Evolutionary conservation across 768 basidiomycete species (phyloP).

Genomic region (Leccinellum rugosiceps): DNA sequence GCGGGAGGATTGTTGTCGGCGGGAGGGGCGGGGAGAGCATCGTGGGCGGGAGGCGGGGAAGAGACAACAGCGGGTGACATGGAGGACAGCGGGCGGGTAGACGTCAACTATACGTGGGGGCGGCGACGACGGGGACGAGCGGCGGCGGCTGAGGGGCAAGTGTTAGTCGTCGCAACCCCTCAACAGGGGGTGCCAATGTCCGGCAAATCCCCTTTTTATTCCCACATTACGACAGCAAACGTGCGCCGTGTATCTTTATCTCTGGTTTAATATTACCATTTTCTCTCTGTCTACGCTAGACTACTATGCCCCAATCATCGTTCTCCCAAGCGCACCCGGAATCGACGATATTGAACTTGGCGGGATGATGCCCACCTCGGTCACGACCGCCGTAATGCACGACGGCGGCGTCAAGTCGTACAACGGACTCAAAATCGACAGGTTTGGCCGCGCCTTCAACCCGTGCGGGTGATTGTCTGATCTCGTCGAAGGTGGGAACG

Average conservation of each 20-base stretch:
- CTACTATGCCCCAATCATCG: constrained; percentile 21
- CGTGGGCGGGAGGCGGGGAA: constrained; percentile 6
- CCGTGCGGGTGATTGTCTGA: constrained; percentile 5
- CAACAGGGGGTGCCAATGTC: background rate
- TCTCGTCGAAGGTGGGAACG: constrained; percentile 19
- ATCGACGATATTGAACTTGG: constrained; percentile 88
- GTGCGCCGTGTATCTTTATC: constrained; percentile 8
- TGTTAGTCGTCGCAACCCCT: constrained; percentile 3
- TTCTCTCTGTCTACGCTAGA: background rate
- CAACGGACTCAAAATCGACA: constrained; percentile 81
- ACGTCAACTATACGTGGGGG: constrained; percentile 8
- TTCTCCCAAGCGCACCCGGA: constrained; percentile 55
- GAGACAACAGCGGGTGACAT: constrained; percentile 25
- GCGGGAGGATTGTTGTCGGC: constrained; percentile 41
- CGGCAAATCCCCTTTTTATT: constrained; percentile 16
- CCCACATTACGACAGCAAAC: constrained; percentile 18
- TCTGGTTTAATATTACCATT: background rate
- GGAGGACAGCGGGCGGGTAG: constrained; percentile 7
- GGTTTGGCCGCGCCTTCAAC: constrained; percentile 41
- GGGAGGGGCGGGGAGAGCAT: constrained; percentile 4
- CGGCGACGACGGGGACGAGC: constrained; percentile 5
- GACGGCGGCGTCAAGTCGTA: constrained; percentile 94
- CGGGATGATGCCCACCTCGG: constrained; percentile 94
- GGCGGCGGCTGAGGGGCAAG: constrained; percentile 3
- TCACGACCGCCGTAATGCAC: constrained; percentile 93